These are phyloP conservation scores for Russula griseocarnosa DNA, from an alignment of 768 basidiomycete genomes.

Conservation along the genomic window DNA sequence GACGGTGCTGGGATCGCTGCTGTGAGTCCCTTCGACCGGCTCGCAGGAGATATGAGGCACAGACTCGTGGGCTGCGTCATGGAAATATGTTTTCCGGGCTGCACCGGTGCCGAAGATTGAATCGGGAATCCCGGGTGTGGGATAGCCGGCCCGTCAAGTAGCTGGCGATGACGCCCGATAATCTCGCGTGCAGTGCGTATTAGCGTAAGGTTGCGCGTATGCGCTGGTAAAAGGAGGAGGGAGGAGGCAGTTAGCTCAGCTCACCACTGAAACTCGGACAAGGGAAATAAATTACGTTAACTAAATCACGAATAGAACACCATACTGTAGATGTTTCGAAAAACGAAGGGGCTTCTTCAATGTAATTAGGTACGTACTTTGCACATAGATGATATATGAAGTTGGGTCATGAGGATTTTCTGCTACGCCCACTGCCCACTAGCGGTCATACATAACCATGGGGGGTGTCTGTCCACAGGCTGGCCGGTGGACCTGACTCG, in stretches of 20 bases:
- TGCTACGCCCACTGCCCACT: conserved; percentile 84
- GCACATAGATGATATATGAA: conserved; percentile 80
- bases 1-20: conserved; percentile 27
- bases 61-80: conserved; percentile 81
- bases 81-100: conserved; percentile 65
- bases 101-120: conserved; percentile 50
- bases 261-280: background rate
- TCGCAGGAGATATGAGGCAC: conserved; percentile 67
- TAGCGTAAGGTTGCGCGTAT: conserved; percentile 84
- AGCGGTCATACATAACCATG: conserved; percentile 70
- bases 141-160: conserved; percentile 59
- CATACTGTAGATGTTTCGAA: too few relatives aligned
- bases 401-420: conserved; percentile 56
- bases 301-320: background rate
- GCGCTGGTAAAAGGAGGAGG: conserved; percentile 48
- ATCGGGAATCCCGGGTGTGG: conserved; percentile 61
- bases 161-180: conserved; percentile 72
- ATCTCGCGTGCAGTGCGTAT: conserved; percentile 73
- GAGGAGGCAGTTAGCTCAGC: conserved; percentile 19
- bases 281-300: background rate
- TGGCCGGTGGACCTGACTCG: conserved; percentile 31
- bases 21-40: conserved; percentile 42
- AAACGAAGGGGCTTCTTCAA: background rate
- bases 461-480: conserved; percentile 47
- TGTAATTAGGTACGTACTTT: conserved; percentile 56